These are phyloP conservation scores for Chytriomyces confervae DNA, from an alignment of 192 early-diverging fungal genomes.

Conservation along the genomic window DNA sequence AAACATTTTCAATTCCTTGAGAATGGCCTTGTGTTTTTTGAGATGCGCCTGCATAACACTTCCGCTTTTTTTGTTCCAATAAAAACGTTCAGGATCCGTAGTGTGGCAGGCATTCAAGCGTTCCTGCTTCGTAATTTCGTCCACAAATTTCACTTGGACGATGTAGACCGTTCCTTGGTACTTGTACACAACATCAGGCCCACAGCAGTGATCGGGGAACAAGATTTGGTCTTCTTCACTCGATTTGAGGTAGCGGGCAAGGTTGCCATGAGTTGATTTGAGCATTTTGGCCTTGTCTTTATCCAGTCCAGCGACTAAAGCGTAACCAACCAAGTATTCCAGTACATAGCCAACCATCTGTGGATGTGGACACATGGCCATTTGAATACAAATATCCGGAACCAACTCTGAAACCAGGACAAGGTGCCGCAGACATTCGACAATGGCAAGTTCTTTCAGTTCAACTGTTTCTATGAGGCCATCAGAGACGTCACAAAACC, in stretches of 20 bases:
- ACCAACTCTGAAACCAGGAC: slow-evolving; percentile 41
- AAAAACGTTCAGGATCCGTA: slow-evolving; percentile 41
- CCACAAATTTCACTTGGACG: slow-evolving; percentile 44
- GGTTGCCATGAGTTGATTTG: neutral
- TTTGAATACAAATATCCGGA: neutral
- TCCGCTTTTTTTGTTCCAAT: slow-evolving; percentile 32
- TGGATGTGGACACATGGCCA: slow-evolving; percentile 23
- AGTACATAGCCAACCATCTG: slow-evolving; percentile 40
- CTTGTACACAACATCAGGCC: slow-evolving; percentile 46
- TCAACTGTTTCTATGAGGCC: slow-evolving; percentile 23
- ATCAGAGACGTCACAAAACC: slow-evolving; percentile 20
- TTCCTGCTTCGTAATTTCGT: slow-evolving; percentile 45
- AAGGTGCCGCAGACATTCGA: slow-evolving; percentile 41
- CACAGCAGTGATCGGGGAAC: slow-evolving; percentile 47
- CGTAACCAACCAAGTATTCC: slow-evolving; percentile 47
- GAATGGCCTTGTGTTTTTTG: neutral
- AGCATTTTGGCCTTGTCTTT: neutral
- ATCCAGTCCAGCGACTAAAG: slow-evolving; percentile 37
- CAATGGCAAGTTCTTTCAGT: slow-evolving; percentile 34
- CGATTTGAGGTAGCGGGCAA: slow-evolving; percentile 9
- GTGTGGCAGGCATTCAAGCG: slow-evolving; percentile 40
- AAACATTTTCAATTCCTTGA: slow-evolving; percentile 11
- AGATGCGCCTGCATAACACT: slow-evolving; percentile 31
- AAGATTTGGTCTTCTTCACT: slow-evolving; percentile 27
- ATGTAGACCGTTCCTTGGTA: slow-evolving; percentile 37